A percentile compares a stretch with the other conserved stretches of the same genome.
phyloP scores from a whole-genome alignment of 306 rosid species.

The Acacia confusa region DNA sequence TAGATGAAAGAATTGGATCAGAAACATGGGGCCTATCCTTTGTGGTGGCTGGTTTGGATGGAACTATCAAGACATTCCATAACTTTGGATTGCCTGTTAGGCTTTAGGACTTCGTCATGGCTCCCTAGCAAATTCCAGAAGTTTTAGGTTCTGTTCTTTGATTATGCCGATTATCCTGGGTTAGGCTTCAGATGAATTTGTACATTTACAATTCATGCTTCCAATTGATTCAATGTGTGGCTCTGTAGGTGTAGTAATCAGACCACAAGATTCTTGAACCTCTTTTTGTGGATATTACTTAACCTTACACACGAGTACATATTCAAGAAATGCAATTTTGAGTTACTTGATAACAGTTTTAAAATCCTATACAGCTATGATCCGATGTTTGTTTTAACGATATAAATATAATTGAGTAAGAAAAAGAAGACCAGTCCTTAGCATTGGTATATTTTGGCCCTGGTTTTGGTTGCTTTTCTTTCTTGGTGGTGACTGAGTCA shows the following conservation, averaged over 20 bases:
- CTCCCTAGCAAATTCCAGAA: background rate
- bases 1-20: conserved; percentile 17
- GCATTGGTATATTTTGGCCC: no score
- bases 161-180: background rate
- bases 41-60: conserved; percentile 63
- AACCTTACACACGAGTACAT: background rate
- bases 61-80: conserved; percentile 70
- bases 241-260: conserved; percentile 31
- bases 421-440: no score
- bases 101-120: conserved; percentile 34
- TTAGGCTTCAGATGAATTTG: conserved; percentile 18
- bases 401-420: no score
- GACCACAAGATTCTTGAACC: background rate
- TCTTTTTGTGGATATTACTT: conserved; percentile 21
- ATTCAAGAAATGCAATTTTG: conserved; percentile 14
- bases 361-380: no score
- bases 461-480: no score
- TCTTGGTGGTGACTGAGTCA: no score
- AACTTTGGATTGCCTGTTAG: conserved; percentile 80
- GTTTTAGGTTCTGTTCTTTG: background rate
- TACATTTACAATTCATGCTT: conserved; percentile 29
- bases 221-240: conserved; percentile 32
- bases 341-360: background rate
- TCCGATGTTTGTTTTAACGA: no score
- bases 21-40: conserved; percentile 75